Conservation (phyloP, 1,139 yeast genomes). For the Sugiyamaella pinicola region DNA sequence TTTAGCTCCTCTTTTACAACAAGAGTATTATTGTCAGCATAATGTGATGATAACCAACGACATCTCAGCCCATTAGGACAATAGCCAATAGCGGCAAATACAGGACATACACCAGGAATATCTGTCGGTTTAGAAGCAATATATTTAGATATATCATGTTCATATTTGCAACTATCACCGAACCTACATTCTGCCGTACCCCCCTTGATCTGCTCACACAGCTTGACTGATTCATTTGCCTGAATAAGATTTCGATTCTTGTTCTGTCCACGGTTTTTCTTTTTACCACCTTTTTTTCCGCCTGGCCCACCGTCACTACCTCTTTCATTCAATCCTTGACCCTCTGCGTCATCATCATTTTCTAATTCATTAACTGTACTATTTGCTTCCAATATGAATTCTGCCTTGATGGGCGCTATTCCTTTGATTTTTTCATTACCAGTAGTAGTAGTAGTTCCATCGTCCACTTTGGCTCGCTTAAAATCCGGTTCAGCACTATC, state of each 20-base stretch:
- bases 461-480: slow-evolving; percentile 3
- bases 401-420: slow-evolving; percentile 34
- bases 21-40: slow-evolving; percentile 51
- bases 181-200: slow-evolving; percentile 53
- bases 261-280: slow-evolving; percentile 78
- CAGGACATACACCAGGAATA: slow-evolving; percentile 79
- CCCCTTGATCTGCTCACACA: slow-evolving; percentile 63
- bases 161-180: slow-evolving; percentile 75
- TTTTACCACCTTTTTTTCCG: slow-evolving; percentile 46
- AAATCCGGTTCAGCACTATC: neutral
- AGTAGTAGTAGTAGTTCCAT: neutral
- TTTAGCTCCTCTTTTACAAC: slow-evolving; percentile 48
- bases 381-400: slow-evolving; percentile 27
- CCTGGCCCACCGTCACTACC: slow-evolving; percentile 53
- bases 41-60: slow-evolving; percentile 84
- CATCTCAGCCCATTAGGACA: slow-evolving; percentile 94
- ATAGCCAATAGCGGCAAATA: slow-evolving; percentile 73
- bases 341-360: slow-evolving; percentile 56
- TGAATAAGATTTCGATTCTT: slow-evolving; percentile 82
- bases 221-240: slow-evolving; percentile 60
- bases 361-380: slow-evolving; percentile 23
- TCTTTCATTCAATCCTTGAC: slow-evolving; percentile 44
- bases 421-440: slow-evolving; percentile 27
- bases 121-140: slow-evolving; percentile 69
- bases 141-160: slow-evolving; percentile 72